Evolutionary conservation across 257 asterid species (phyloP).

Genomic region (Voacanga thouarsii): DNA sequence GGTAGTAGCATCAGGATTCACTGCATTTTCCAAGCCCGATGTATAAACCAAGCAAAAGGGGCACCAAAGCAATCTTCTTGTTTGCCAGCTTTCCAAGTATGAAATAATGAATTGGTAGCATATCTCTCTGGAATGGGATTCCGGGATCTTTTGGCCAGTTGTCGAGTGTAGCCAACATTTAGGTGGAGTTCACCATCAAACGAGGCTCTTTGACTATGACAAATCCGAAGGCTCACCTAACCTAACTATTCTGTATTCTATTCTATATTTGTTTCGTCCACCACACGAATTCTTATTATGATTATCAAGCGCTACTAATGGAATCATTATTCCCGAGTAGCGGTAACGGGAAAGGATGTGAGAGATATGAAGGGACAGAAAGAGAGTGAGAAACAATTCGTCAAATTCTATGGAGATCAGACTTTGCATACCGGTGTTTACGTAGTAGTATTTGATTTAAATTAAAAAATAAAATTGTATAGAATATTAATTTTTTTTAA

Average conservation of each 20-base stretch:
- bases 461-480: too few relatives aligned
- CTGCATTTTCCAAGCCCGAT: not conserved
- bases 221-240: slow-evolving; percentile 3
- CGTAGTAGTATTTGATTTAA: too few relatives aligned
- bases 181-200: not conserved
- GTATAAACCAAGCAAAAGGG: not conserved
- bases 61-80: not conserved
- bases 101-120: not conserved
- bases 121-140: not conserved
- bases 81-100: not conserved
- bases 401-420: too few relatives aligned
- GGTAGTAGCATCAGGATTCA: not conserved
- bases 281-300: too few relatives aligned
- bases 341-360: too few relatives aligned
- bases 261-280: not conserved
- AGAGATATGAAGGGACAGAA: too few relatives aligned
- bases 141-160: not conserved
- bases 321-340: not conserved
- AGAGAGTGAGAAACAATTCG: too few relatives aligned
- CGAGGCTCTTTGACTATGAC: not conserved
- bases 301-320: not conserved
- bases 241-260: too few relatives aligned
- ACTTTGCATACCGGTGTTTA: too few relatives aligned
- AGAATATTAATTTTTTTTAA: too few relatives aligned
- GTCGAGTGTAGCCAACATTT: not conserved